phyloP scores from a whole-genome alignment of 108 stramenopile species.

The Asterionellopsis glacialis region DNA sequence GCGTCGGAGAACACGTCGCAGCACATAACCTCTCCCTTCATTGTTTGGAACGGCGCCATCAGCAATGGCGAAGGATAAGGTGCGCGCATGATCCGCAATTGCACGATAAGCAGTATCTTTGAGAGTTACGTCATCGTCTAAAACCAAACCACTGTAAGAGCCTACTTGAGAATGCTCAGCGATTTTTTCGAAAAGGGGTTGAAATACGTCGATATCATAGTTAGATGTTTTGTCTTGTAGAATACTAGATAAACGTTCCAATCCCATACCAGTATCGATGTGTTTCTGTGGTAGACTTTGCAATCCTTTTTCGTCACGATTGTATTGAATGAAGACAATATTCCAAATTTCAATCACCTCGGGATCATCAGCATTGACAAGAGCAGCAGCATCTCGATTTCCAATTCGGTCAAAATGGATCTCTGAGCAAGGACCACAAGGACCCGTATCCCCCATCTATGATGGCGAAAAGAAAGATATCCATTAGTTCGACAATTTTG shows the following conservation, averaged over 20 bases:
- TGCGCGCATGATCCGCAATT: conserved; percentile 96
- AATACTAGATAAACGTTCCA: conserved; percentile 91
- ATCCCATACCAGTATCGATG: conserved; percentile 98
- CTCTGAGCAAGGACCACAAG: conserved; percentile 97
- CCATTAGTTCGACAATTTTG: too few species aligned
- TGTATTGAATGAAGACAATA: conserved; percentile 97
- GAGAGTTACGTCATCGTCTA: conserved; percentile 74
- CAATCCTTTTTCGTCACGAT: conserved; percentile 73
- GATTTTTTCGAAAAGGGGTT: conserved; percentile 70
- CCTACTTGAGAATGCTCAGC: conserved; percentile 52
- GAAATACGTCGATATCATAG: conserved; percentile 96
- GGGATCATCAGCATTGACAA: conserved; percentile 97
- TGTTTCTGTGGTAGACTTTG: conserved; percentile 83
- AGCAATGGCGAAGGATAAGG: conserved; percentile 92
- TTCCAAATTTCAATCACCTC: conserved; percentile 98
- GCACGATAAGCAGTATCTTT: conserved; percentile 97
- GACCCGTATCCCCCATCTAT: conserved; percentile 93
- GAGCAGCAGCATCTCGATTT: conserved; percentile 75
- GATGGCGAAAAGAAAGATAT: too few species aligned
- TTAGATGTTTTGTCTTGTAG: conserved; percentile 88
- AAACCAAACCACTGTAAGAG: conserved; percentile 82
- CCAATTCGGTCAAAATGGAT: conserved; percentile 97
- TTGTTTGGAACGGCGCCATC: conserved; percentile 96
- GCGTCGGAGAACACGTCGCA: conserved; percentile 91
- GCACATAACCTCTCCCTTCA: conserved; percentile 96